Conservation (phyloP, 768 basidiomycete species). For the Arthromyces matolae region DNA sequence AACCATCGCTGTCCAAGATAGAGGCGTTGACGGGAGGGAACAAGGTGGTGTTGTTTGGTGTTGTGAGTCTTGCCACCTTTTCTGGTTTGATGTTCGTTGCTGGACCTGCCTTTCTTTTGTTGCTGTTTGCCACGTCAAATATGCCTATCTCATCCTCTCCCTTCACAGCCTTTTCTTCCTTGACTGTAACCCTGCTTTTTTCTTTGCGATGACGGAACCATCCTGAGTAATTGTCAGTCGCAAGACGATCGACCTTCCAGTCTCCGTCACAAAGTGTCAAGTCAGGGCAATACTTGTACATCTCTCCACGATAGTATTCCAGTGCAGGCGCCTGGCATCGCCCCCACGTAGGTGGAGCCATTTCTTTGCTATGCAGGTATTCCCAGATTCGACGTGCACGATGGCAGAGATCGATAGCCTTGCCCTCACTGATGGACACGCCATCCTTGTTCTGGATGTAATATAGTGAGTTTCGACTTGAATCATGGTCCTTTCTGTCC, state of each 20-base stretch:
- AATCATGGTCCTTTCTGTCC: neutral
- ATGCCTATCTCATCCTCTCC: neutral
- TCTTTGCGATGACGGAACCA: neutral
- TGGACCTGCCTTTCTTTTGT: neutral
- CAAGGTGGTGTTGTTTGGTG: neutral
- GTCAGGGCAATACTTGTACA: neutral
- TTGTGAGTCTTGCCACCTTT: neutral
- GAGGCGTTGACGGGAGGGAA: too few species aligned
- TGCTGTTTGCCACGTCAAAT: neutral
- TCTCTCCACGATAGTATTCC: neutral
- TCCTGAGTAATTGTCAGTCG: neutral
- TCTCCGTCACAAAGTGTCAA: neutral
- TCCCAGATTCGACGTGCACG: neutral
- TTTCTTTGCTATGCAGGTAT: neutral
- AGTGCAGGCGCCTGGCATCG: neutral
- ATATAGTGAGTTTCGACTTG: neutral
- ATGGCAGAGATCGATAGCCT: neutral
- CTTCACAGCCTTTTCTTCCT: neutral
- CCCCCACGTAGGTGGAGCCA: neutral
- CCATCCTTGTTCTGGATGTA: neutral
- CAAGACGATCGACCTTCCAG: too few species aligned
- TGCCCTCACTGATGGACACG: neutral
- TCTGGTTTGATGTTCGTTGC: neutral
- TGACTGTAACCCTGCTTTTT: neutral
- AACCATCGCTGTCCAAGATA: too few species aligned